Conservation (phyloP, 2,329 filamentous ascomycete genomes). For the Cercospora sojina region DNA sequence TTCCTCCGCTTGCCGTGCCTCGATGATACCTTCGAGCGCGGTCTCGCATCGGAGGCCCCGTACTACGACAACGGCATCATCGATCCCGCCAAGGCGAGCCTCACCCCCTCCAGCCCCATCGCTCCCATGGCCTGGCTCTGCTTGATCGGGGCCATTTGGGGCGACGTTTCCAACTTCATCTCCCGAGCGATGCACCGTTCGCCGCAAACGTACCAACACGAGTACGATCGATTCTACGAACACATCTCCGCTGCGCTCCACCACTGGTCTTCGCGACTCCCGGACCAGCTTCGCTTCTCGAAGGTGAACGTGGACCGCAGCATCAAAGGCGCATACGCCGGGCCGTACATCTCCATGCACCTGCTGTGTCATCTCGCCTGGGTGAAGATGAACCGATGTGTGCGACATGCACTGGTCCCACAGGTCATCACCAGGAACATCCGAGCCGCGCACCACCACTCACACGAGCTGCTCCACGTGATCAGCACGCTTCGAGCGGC, state of each 20-base stretch:
- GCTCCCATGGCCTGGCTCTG: slow-evolving; percentile 62
- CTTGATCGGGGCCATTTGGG: slow-evolving; percentile 65
- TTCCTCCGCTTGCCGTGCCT: slow-evolving; percentile 66
- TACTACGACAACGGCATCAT: slow-evolving; percentile 59
- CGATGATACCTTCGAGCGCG: slow-evolving; percentile 61
- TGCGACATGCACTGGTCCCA: slow-evolving; percentile 46
- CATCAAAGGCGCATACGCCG: slow-evolving; percentile 54
- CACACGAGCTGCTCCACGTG: slow-evolving; percentile 52
- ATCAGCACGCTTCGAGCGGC: slow-evolving; percentile 26
- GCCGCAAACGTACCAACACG: slow-evolving; percentile 44
- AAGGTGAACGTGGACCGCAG: slow-evolving; percentile 58
- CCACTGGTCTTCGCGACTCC: slow-evolving; percentile 60
- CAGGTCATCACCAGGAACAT: slow-evolving; percentile 50
- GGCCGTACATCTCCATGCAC: slow-evolving; percentile 64
- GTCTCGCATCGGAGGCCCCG: slow-evolving; percentile 57
- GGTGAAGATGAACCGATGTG: slow-evolving; percentile 65
- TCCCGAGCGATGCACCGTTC: slow-evolving; percentile 53
- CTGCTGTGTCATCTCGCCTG: slow-evolving; percentile 64
- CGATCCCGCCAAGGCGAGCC: slow-evolving; percentile 35
- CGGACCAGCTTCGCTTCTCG: slow-evolving; percentile 55
- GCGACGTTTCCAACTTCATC: slow-evolving; percentile 61
- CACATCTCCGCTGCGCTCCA: slow-evolving; percentile 54
- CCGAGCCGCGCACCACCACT: slow-evolving; percentile 53
- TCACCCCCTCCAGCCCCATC: slow-evolving; percentile 42
- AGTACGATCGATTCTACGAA: slow-evolving; percentile 54